A percentile compares a stretch with the other conserved stretches of the same genome.
These are phyloP conservation scores for Ogataea trehalophila DNA, from an alignment of 805 yeast genomes.

Conservation along the genomic window DNA sequence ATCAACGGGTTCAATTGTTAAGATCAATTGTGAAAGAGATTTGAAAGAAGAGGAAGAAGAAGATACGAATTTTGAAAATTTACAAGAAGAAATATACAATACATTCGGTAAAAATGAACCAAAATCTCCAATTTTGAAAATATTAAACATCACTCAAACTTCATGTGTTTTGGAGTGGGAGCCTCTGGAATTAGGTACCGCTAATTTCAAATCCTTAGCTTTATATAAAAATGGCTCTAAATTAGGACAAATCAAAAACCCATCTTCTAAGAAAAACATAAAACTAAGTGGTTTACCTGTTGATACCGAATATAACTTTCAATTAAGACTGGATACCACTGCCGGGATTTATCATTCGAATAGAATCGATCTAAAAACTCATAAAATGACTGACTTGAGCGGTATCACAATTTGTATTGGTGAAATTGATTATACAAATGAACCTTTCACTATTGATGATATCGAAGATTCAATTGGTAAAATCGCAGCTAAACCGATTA, in stretches of 20 bases:
- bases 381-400: conserved; percentile 90
- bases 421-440: conserved; percentile 52
- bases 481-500: conserved; percentile 84
- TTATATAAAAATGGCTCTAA: conserved; percentile 71
- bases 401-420: conserved; percentile 94
- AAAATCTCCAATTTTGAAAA: conserved; percentile 57
- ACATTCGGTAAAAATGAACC: conserved; percentile 76
- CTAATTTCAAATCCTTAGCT: conserved; percentile 69
- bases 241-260: conserved; percentile 80
- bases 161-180: conserved; percentile 96
- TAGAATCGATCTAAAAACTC: conserved; percentile 67
- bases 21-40: conserved; percentile 79
- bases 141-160: conserved; percentile 85
- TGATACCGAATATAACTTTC: conserved; percentile 76
- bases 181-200: conserved; percentile 73
- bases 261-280: conserved; percentile 70
- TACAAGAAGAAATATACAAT: conserved; percentile 70
- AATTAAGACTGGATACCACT: conserved; percentile 76
- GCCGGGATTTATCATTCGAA: conserved; percentile 83
- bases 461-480: conserved; percentile 54
- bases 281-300: conserved; percentile 89
- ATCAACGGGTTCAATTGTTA: conserved; percentile 86
- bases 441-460: conserved; percentile 48
- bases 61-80: conserved; percentile 47
- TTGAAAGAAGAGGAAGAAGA: conserved; percentile 59